A percentile compares a stretch with the other conserved stretches of the same genome.
Evolutionary conservation across 768 basidiomycete species (phyloP).

Genomic region (Russula griseocarnosa): DNA sequence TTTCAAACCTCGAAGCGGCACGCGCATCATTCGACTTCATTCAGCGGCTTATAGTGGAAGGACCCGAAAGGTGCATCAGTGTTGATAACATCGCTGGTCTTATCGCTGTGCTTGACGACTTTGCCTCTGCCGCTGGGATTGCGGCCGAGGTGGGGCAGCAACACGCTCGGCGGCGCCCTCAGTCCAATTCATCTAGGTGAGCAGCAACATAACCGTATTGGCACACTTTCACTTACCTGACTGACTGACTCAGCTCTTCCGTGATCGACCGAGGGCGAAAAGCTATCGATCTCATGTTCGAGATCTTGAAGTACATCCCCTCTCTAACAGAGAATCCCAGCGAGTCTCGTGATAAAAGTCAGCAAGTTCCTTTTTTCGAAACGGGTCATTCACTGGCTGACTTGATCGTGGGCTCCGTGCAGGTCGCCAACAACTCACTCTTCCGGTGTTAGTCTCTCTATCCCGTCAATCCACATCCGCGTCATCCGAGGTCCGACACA

Average conservation of each 20-base stretch:
- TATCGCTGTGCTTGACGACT: constrained; percentile 79
- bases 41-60: constrained; percentile 57
- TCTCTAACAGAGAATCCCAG: constrained; percentile 49
- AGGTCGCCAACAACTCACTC: constrained; percentile 27
- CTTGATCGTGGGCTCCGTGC: neutral
- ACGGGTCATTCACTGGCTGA: neutral
- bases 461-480: constrained; percentile 23
- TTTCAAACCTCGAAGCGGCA: constrained; percentile 82
- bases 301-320: constrained; percentile 63
- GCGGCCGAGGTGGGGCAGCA: constrained; percentile 56
- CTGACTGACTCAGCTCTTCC: constrained; percentile 65
- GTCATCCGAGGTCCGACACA: constrained; percentile 24
- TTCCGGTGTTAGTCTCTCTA: constrained; percentile 22
- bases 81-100: constrained; percentile 79
- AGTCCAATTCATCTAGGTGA: constrained; percentile 50
- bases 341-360: constrained; percentile 42
- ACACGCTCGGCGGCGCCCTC: constrained; percentile 48
- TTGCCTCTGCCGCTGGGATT: constrained; percentile 68
- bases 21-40: constrained; percentile 80
- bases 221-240: constrained; percentile 18
- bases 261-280: constrained; percentile 75
- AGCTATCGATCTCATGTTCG: constrained; percentile 75
- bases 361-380: neutral
- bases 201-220: constrained; percentile 23
- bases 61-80: constrained; percentile 56